Percentiles rank a stretch among this genome's conserved stretches.
These are phyloP conservation scores for Metschnikowia borealis DNA, from an alignment of 805 yeast genomes.

Conservation along the genomic window DNA sequence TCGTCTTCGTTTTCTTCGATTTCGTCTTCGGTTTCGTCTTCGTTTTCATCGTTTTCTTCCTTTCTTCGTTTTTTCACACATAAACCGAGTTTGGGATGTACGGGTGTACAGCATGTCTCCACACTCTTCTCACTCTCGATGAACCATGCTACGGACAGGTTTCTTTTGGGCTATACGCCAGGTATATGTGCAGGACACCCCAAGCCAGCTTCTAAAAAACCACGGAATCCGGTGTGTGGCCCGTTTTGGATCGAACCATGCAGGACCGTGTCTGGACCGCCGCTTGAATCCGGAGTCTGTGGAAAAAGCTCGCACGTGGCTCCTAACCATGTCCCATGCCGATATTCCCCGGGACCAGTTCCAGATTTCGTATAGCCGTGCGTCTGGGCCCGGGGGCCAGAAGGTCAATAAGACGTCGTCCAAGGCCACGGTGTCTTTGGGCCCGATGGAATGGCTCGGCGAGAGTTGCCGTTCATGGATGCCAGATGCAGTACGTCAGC, in stretches of 20 bases:
- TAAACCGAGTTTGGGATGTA: too few species aligned
- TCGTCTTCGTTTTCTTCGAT: too few species aligned
- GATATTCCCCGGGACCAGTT: constrained; percentile 46
- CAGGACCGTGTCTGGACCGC: not conserved
- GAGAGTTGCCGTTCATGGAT: constrained; percentile 50
- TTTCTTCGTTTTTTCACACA: too few species aligned
- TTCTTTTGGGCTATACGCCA: not conserved
- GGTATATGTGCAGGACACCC: too few species aligned
- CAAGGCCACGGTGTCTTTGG: constrained; percentile 59
- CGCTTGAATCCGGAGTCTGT: constrained; percentile 5
- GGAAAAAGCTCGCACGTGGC: constrained; percentile 41
- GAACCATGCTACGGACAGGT: not conserved
- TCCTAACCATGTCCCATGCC: constrained; percentile 23
- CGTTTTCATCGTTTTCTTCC: too few species aligned
- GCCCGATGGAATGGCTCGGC: constrained; percentile 39
- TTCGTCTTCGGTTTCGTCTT: too few species aligned
- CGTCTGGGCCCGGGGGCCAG: constrained; percentile 88
- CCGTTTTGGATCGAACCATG: too few species aligned
- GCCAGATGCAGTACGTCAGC: constrained; percentile 47
- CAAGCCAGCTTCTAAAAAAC: too few species aligned
- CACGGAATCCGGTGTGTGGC: too few species aligned
- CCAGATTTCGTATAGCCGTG: constrained; percentile 46
- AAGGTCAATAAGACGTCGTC: constrained; percentile 72
- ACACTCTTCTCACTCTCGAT: not conserved
- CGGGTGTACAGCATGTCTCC: not conserved